These are phyloP conservation scores for Phytophthora idaei DNA, from an alignment of 352 stramenopile genomes.

Conservation along the genomic window DNA sequence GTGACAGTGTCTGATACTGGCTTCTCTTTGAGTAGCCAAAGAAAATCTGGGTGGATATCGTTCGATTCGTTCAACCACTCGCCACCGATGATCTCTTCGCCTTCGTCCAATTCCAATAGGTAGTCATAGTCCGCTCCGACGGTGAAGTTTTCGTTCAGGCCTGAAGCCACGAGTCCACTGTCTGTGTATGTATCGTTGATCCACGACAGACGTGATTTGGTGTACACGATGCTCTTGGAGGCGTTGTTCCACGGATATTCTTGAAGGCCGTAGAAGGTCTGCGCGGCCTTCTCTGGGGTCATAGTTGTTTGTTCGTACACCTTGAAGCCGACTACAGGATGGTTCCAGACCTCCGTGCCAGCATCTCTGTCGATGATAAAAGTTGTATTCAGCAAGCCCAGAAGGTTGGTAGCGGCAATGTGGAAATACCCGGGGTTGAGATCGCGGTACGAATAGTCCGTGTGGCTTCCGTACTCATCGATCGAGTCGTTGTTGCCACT, in stretches of 20 bases:
- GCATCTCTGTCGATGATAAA: conserved; percentile 45
- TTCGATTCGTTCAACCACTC: not conserved
- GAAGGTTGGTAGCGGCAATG: conserved; percentile 39
- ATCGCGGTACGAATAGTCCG: conserved; percentile 14
- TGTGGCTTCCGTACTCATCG: conserved; percentile 44
- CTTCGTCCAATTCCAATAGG: not conserved
- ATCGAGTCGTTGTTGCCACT: conserved; percentile 11
- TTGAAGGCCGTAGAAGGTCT: conserved; percentile 31
- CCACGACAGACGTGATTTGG: conserved; percentile 40
- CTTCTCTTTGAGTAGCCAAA: not conserved
- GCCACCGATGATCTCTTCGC: not conserved
- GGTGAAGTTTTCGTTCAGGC: not conserved
- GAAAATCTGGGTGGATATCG: not conserved
- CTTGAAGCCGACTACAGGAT: conserved; percentile 47
- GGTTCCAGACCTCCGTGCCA: conserved; percentile 49
- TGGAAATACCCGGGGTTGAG: conserved; percentile 44
- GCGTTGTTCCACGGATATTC: conserved; percentile 46
- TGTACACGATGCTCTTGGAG: conserved; percentile 38
- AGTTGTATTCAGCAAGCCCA: conserved; percentile 37
- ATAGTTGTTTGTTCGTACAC: conserved; percentile 34
- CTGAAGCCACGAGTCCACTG: conserved; percentile 5
- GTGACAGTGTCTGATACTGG: not conserved
- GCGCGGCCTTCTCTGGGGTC: conserved; percentile 26
- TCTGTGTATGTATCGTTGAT: conserved; percentile 38
- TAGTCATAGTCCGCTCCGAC: not conserved